Conservation (phyloP, 805 yeast genomes). For the Monosporozyma unispora region DNA sequence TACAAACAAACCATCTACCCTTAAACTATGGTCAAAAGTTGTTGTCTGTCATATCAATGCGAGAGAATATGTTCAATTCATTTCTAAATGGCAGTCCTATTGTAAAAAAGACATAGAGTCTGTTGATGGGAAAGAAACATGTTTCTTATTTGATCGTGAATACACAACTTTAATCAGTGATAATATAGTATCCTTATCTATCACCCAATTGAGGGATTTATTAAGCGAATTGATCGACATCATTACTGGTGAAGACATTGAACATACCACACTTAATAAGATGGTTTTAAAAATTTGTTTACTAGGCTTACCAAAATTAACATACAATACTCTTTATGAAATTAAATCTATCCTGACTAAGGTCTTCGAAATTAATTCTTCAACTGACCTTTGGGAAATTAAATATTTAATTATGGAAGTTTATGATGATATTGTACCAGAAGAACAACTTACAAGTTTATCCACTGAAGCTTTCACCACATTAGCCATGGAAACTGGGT, state of each 20-base stretch:
- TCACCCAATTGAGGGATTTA: conserved; percentile 33
- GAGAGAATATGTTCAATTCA: conserved; percentile 47
- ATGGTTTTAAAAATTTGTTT: conserved; percentile 28
- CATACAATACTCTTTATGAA: conserved; percentile 23
- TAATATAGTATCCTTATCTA: conserved; percentile 38
- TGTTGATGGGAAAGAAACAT: conserved; percentile 1
- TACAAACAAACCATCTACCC: conserved; percentile 2
- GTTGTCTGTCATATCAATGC: conserved; percentile 43
- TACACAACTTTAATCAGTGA: conserved; percentile 34
- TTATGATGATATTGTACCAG: conserved; percentile 33
- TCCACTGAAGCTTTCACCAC: not conserved
- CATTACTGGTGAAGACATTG: conserved; percentile 3
- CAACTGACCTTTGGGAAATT: conserved; percentile 35
- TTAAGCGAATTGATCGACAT: conserved; percentile 15
- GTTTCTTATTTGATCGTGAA: conserved; percentile 18
- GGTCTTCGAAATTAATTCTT: conserved; percentile 18
- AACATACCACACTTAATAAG: conserved; percentile 8
- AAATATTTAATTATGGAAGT: conserved; percentile 41
- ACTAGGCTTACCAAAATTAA: conserved; percentile 34
- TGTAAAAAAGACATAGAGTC: conserved; percentile 7
- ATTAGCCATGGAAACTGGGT: not conserved
- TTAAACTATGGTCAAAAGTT: conserved; percentile 27
- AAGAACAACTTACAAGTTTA: conserved; percentile 16
- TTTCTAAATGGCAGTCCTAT: conserved; percentile 36
- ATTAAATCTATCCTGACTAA: conserved; percentile 17